These are phyloP conservation scores for Phytopythium ostracodes DNA, from an alignment of 352 stramenopile genomes.

Conservation along the genomic window DNA sequence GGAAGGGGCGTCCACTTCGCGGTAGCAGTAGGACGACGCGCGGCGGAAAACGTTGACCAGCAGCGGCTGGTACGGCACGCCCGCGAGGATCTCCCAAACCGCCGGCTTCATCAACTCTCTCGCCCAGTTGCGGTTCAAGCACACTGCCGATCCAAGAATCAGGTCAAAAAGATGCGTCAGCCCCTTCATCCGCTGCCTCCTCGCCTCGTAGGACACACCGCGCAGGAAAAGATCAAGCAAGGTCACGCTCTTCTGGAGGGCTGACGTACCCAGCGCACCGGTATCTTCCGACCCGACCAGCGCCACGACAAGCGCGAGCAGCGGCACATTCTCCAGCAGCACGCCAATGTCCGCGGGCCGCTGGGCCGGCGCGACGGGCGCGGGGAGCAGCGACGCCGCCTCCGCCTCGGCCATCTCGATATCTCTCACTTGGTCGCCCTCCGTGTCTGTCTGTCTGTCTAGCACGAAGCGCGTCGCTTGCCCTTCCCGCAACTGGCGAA, in stretches of 20 bases:
- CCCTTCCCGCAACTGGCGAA: not conserved
- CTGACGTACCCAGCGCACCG: slow-evolving; percentile 39
- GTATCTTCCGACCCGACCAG: slow-evolving; percentile 64
- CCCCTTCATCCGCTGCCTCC: not conserved
- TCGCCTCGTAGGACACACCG: not conserved
- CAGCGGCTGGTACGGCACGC: slow-evolving; percentile 72
- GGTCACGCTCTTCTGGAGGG: too few relatives aligned
- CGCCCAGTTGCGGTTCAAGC: slow-evolving; percentile 65
- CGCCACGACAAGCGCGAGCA: slow-evolving; percentile 60
- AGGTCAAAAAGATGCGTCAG: slow-evolving; percentile 8
- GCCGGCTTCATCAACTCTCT: slow-evolving; percentile 78
- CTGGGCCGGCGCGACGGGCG: not conserved
- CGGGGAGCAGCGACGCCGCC: slow-evolving; percentile 10
- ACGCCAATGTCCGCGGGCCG: slow-evolving; percentile 22
- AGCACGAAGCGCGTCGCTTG: not conserved
- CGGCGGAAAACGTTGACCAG: slow-evolving; percentile 81
- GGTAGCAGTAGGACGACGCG: slow-evolving; percentile 82
- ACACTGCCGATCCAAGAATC: slow-evolving; percentile 32
- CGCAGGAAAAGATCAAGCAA: too few relatives aligned
- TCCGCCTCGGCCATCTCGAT: slow-evolving; percentile 17
- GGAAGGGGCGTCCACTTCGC: slow-evolving; percentile 81
- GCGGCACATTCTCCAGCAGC: slow-evolving; percentile 44
- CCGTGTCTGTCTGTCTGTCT: not conserved
- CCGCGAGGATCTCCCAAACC: slow-evolving; percentile 79
- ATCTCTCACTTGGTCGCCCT: not conserved